Evolutionary conservation across 768 basidiomycete genomes (phyloP).

Genomic region (Saitozyma podzolica): DNA sequence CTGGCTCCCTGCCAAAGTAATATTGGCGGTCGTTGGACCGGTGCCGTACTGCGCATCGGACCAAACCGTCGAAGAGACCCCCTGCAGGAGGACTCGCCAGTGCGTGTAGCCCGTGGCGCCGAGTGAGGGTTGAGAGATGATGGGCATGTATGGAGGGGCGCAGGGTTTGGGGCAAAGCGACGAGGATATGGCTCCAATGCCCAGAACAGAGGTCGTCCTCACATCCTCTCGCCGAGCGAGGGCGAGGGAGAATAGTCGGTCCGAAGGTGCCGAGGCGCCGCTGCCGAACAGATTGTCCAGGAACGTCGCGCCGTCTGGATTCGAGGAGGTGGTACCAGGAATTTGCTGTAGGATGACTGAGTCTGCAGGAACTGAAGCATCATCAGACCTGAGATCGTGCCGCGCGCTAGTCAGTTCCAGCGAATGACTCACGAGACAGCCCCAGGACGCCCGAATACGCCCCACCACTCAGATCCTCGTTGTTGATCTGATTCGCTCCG

Average conservation of each 20-base stretch:
- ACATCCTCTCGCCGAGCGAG: conserved; percentile 49
- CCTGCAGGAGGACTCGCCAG: conserved; percentile 44
- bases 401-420: background rate
- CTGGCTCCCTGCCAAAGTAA: conserved; percentile 33
- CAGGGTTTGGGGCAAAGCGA: conserved; percentile 43
- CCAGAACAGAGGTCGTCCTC: conserved; percentile 40
- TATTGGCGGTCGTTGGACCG: conserved; percentile 12
- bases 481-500: conserved; percentile 32
- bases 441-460: conserved; percentile 48
- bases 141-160: conserved; percentile 36
- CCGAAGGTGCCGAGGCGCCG: conserved; percentile 38
- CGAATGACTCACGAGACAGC: conserved; percentile 34
- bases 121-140: conserved; percentile 43
- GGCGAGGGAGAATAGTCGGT: conserved; percentile 44
- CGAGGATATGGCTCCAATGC: conserved; percentile 36
- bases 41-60: conserved; percentile 26
- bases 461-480: conserved; percentile 44
- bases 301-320: conserved; percentile 51
- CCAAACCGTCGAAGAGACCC: conserved; percentile 33
- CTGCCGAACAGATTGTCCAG: conserved; percentile 51
- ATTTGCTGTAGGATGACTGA: conserved; percentile 43
- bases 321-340: conserved; percentile 43
- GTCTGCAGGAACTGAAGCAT: conserved; percentile 37
- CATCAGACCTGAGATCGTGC: background rate
- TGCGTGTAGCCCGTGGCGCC: conserved; percentile 42